Evolutionary conservation across 129 eudicot species (phyloP), one percentile per base, ranked within the genome.

Genomic region (Flaveria trinervia): DNA sequence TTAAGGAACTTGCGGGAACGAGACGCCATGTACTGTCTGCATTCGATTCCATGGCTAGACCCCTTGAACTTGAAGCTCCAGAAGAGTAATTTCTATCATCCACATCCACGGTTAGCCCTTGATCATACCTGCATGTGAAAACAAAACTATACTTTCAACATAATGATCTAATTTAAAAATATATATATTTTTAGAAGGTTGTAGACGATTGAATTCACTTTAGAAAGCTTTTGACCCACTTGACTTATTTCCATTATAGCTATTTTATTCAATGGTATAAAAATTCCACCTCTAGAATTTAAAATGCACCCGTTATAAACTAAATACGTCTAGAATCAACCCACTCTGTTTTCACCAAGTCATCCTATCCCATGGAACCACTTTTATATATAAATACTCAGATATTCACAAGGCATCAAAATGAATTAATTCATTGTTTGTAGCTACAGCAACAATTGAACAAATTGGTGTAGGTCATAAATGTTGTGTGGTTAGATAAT

Each of bases 41-140:
- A 62, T 73, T 88, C 13, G 78, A 76, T 65, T 88, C 88, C 72
- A 81, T 56, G 33, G 80, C 83, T 5, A 86, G 73, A 72, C 75
- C 84, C 61, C 84, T 77, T 41, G 71, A 80, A 56, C 83, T 72
- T 79, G 88, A 81, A 79, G 88, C 83, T 80, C 85, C 97, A 7
- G 92, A 83, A 25, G 86, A 85, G 83, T 87, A 92, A 64, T 72
- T 87, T 64, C 81, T 79, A 68, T 82, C 86, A 72, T 85, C 94
- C 49, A 79, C 82, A 57, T 71, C 81, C 9, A 83, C 61, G 7
- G 85, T 81, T 79, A 68, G 68, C 33, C 92, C 87, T 52, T 88
- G 89, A 76, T 82, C 68, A 15, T 83, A 87, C 86, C 92, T 92
- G 82, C 71, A 82, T 59, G 70, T 65, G 39, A 65, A 12, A 28